A percentile compares a stretch with the other conserved stretches of the same genome.
Conservation (phyloP, 352 stramenopile species). For the Elongisporangium prolatum region DNA sequence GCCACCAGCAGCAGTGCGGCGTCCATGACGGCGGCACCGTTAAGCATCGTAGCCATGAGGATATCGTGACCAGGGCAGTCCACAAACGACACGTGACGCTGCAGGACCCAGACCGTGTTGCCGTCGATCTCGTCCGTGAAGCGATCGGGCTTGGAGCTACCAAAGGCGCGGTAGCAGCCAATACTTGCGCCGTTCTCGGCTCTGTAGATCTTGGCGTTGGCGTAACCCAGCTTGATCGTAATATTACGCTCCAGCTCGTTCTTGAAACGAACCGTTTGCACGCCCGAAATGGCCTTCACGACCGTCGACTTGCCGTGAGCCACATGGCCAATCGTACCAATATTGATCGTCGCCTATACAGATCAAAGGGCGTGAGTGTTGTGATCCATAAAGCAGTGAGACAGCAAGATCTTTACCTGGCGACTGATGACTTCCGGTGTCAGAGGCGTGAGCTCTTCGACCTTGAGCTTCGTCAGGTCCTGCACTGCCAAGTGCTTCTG, state of each 20-base stretch:
- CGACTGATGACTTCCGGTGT: conserved; percentile 97
- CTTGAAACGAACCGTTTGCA: conserved; percentile 98
- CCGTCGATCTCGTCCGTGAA: conserved; percentile 86
- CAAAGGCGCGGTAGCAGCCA: conserved; percentile 86
- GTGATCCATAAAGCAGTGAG: conserved; percentile 8
- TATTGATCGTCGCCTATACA: conserved; percentile 99
- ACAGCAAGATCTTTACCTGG: conserved; percentile 21
- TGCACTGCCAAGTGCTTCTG: conserved; percentile 88
- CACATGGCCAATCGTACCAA: conserved; percentile 99
- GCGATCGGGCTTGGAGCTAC: conserved; percentile 83
- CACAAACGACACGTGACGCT: conserved; percentile 99
- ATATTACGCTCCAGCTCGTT: conserved; percentile 99
- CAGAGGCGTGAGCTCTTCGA: conserved; percentile 94
- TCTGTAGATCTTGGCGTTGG: conserved; percentile 99
- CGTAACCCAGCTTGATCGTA: conserved; percentile 99
- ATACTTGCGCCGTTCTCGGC: conserved; percentile 78
- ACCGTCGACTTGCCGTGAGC: conserved; percentile 99
- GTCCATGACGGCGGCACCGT: conserved; percentile 99
- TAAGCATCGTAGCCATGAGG: conserved; percentile 99
- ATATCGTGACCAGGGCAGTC: conserved; percentile 99
- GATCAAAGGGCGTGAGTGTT: conserved; percentile 42
- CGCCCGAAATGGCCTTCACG: conserved; percentile 99
- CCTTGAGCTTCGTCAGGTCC: conserved; percentile 94
- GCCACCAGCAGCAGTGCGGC: conserved; percentile 98
- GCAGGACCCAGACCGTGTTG: conserved; percentile 88